phyloP scores from a whole-genome alignment of 2,329 filamentous ascomycete species.

The Aureobasidium uvarum region DNA sequence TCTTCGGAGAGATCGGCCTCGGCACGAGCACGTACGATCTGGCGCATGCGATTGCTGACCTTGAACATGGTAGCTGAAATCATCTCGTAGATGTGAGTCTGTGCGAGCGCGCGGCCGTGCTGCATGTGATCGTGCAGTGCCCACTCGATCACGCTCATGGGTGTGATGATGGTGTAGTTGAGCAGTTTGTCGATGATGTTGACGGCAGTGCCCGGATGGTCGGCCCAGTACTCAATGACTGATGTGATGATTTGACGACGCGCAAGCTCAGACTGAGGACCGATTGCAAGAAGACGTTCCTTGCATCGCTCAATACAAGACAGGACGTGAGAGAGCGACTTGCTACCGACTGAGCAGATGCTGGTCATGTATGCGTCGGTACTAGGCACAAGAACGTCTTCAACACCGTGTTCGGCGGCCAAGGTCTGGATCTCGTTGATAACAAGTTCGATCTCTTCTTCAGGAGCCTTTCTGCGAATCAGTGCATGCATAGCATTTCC shows the following conservation, averaged over 20 bases:
- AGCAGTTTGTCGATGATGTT: slow-evolving; percentile 95
- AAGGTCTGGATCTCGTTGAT: slow-evolving; percentile 79
- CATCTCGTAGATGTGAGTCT: slow-evolving; percentile 82
- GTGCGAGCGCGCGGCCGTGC: slow-evolving; percentile 58
- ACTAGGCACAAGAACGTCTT: slow-evolving; percentile 76
- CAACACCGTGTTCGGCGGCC: slow-evolving; percentile 65
- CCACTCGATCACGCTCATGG: slow-evolving; percentile 85
- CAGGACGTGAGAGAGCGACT: slow-evolving; percentile 92
- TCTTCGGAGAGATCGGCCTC: slow-evolving; percentile 51
- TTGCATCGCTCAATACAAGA: slow-evolving; percentile 95
- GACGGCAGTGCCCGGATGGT: slow-evolving; percentile 87
- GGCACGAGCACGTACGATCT: slow-evolving; percentile 64
- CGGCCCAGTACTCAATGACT: slow-evolving; percentile 89
- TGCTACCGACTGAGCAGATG: slow-evolving; percentile 89
- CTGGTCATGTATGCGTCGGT: slow-evolving; percentile 93
- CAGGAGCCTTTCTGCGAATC: slow-evolving; percentile 77
- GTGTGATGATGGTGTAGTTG: slow-evolving; percentile 93
- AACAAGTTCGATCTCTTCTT: slow-evolving; percentile 80
- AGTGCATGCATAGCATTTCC: slow-evolving; percentile 78
- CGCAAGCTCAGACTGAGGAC: slow-evolving; percentile 69
- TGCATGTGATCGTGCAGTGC: slow-evolving; percentile 67
- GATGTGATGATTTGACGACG: slow-evolving; percentile 85
- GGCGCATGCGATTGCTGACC: slow-evolving; percentile 80
- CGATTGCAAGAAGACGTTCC: slow-evolving; percentile 77
- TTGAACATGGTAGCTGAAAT: slow-evolving; percentile 85